A percentile compares a stretch with the other conserved stretches of the same genome.
Evolutionary conservation across 1,139 yeast species (phyloP).

Genomic region (Eremothecium cymbalariae): DNA sequence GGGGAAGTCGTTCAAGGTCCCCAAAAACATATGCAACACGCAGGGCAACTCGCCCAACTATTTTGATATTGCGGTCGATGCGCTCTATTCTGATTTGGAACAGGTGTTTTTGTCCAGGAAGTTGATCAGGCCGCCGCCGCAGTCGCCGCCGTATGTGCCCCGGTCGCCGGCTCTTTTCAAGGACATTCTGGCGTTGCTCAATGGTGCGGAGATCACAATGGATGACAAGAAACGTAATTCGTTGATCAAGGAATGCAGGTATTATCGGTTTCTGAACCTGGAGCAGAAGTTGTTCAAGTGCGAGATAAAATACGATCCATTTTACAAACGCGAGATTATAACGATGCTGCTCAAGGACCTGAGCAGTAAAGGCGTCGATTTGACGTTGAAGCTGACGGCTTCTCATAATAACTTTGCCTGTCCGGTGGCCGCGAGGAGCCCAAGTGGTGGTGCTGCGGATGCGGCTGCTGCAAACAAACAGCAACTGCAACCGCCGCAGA

Average conservation of each 20-base stretch:
- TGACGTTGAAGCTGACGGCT: conserved; percentile 5
- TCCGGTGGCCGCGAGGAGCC: background rate
- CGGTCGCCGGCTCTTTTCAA: conserved; percentile 52
- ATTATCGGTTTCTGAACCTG: conserved; percentile 65
- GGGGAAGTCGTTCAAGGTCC: conserved; percentile 48
- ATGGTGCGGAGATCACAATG: conserved; percentile 47
- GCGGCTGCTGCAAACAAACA: too few species aligned
- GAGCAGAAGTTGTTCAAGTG: conserved; percentile 63
- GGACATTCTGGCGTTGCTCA: conserved; percentile 49
- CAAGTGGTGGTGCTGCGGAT: too few species aligned
- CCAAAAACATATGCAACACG: conserved; percentile 43
- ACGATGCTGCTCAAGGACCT: conserved; percentile 45
- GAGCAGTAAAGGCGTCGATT: conserved; percentile 36
- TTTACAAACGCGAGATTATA: conserved; percentile 46
- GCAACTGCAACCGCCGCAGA: background rate
- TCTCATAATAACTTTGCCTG: conserved; percentile 5
- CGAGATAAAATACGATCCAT: conserved; percentile 45
- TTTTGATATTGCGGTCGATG: conserved; percentile 54
- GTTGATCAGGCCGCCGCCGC: conserved; percentile 70
- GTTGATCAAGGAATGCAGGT: conserved; percentile 61
- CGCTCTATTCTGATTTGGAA: conserved; percentile 43
- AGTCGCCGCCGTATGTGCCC: conserved; percentile 46
- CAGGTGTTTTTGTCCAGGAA: conserved; percentile 35
- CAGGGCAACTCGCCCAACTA: conserved; percentile 73
- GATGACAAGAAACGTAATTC: conserved; percentile 47